Evolutionary conservation across 1,284 basidiomycete species (phyloP).

Genomic region (Cystobasidium sp.): DNA sequence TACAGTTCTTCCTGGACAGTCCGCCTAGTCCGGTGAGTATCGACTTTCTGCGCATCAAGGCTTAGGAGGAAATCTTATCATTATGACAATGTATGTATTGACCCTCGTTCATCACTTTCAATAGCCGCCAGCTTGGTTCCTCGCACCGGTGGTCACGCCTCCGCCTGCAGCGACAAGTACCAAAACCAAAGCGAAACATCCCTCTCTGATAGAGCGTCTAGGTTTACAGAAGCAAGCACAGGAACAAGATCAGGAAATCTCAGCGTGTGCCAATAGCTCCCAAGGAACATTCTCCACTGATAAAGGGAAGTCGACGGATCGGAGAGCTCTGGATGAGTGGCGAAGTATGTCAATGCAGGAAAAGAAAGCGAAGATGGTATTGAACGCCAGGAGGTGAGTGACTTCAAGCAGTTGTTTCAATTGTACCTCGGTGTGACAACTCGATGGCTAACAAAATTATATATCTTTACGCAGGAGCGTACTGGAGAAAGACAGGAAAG

Average conservation of each 20-base stretch:
- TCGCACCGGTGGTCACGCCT: slow-evolving; percentile 18
- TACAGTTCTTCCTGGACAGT: slow-evolving; percentile 30
- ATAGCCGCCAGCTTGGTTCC: slow-evolving; percentile 38
- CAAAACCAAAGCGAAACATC: slow-evolving; percentile 15
- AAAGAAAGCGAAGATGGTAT: slow-evolving; percentile 38
- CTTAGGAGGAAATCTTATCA: neutral
- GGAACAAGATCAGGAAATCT: slow-evolving; percentile 17
- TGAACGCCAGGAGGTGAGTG: slow-evolving; percentile 34
- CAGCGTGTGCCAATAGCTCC: neutral
- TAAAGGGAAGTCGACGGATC: slow-evolving; percentile 38
- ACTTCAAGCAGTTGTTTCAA: neutral
- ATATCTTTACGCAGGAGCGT: neutral
- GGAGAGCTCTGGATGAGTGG: slow-evolving; percentile 18
- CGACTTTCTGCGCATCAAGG: neutral
- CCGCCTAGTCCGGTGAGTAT: neutral
- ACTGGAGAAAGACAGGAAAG: slow-evolving; percentile 21
- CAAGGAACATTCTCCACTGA: neutral
- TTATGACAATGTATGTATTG: neutral
- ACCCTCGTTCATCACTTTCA: neutral
- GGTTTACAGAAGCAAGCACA: slow-evolving; percentile 27
- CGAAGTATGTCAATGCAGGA: slow-evolving; percentile 31
- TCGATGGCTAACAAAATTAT: neutral
- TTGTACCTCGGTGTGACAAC: neutral
- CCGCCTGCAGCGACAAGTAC: neutral
- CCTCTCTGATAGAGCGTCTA: slow-evolving; percentile 35